These are phyloP conservation scores for Cantharellus cinnabarinus DNA, from an alignment of 768 basidiomycete species.

Conservation along the genomic window DNA sequence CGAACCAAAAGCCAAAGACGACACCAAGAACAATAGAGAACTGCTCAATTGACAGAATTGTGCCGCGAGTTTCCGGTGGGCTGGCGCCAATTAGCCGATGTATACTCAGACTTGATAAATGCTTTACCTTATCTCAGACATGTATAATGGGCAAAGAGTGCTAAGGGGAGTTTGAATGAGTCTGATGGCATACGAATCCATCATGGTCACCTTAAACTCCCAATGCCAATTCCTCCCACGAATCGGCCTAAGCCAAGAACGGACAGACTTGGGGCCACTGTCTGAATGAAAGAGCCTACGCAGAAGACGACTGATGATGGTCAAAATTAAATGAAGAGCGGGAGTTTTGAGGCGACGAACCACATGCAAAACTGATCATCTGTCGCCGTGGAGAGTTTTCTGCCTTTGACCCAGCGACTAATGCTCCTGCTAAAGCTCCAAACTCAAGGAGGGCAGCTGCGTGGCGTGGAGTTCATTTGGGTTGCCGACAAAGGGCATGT, in stretches of 20 bases:
- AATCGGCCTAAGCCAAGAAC: conserved; percentile 51
- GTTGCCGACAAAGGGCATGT: background rate
- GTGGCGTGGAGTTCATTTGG: background rate
- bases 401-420: conserved; percentile 43
- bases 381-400: conserved; percentile 46
- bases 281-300: conserved; percentile 52
- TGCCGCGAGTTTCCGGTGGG: conserved; percentile 59
- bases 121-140: conserved; percentile 41
- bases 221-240: conserved; percentile 64
- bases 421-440: conserved; percentile 57
- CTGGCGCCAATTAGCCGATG: conserved; percentile 15
- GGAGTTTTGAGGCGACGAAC: conserved; percentile 20
- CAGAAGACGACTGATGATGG: conserved; percentile 36
- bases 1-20: conserved; percentile 67
- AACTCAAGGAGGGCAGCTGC: conserved; percentile 60
- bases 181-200: conserved; percentile 15
- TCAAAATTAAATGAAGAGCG: background rate
- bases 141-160: conserved; percentile 64
- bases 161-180: conserved; percentile 17
- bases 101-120: background rate
- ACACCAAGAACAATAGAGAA: conserved; percentile 65
- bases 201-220: conserved; percentile 36
- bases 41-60: conserved; percentile 61
- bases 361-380: conserved; percentile 46
- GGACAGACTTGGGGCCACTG: conserved; percentile 31